phyloP scores from a whole-genome alignment of 805 yeast species.

The Teunomyces aglyptinius region DNA sequence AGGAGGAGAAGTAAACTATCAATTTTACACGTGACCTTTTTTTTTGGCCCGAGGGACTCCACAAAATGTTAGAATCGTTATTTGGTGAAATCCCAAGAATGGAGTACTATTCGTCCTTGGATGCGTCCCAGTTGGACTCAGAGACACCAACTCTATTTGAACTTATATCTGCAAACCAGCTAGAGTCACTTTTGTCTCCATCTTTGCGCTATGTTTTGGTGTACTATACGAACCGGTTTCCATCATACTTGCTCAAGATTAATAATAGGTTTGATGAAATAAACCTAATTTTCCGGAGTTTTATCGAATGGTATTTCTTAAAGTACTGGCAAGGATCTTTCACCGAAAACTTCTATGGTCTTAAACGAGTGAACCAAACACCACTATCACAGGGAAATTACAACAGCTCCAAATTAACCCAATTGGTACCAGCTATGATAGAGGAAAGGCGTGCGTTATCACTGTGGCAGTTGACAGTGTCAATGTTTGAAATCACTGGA shows the following conservation, averaged over 20 bases:
- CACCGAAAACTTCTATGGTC: constrained; percentile 89
- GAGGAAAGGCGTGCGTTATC: constrained; percentile 55
- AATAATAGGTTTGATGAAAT: constrained; percentile 78
- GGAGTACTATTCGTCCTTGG: constrained; percentile 80
- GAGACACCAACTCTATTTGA: constrained; percentile 87
- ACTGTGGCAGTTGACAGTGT: constrained; percentile 48
- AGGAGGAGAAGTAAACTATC: not conserved
- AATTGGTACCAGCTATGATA: constrained; percentile 39
- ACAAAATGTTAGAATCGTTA: not conserved
- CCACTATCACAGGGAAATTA: constrained; percentile 30
- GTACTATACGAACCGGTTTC: constrained; percentile 77
- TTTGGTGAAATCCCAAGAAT: constrained; percentile 28
- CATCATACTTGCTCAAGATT: constrained; percentile 59
- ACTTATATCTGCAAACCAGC: constrained; percentile 75
- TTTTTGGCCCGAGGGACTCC: constrained; percentile 5
- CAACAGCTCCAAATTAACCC: constrained; percentile 33
- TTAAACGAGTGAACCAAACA: constrained; percentile 57
- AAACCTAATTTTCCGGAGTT: constrained; percentile 55
- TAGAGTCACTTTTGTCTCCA: constrained; percentile 75
- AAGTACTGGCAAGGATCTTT: constrained; percentile 78
- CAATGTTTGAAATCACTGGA: constrained; percentile 61
- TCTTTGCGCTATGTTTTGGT: constrained; percentile 77
- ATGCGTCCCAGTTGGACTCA: constrained; percentile 71
- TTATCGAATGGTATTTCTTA: constrained; percentile 70
- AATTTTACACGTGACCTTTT: not conserved